Evolutionary conservation across 805 yeast genomes (phyloP).

Genomic region (Metschnikowia amazonensis): DNA sequence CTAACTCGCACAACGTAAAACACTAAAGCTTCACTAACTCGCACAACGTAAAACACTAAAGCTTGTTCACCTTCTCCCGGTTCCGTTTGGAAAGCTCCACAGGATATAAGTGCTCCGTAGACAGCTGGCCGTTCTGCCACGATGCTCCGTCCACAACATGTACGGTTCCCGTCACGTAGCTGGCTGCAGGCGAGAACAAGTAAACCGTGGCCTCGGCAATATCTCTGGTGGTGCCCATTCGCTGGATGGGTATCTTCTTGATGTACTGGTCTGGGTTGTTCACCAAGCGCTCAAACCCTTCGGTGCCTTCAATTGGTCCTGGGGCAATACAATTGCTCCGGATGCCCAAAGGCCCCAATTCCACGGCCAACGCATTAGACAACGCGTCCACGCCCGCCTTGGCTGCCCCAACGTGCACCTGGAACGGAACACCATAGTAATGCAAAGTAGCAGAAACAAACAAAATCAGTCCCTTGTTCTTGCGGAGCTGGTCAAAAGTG

Average conservation of each 20-base stretch:
- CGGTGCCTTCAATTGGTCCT: conserved; percentile 28
- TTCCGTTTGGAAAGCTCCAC: conserved; percentile 22
- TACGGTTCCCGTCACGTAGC: conserved; percentile 25
- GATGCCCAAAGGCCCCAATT: conserved; percentile 29
- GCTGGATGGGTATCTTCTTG: conserved; percentile 22
- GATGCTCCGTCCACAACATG: conserved; percentile 28
- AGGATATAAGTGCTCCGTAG: conserved; percentile 27
- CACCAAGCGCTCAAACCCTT: conserved; percentile 24
- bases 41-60: too few species aligned
- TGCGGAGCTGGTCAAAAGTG: conserved; percentile 33
- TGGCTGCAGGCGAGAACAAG: conserved; percentile 26
- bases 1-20: too few species aligned
- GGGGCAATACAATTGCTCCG: conserved; percentile 28
- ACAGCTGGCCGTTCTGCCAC: conserved; percentile 25
- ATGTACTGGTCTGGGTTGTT: conserved; percentile 11
- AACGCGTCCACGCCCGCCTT: conserved; percentile 31
- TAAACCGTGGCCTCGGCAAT: conserved; percentile 29
- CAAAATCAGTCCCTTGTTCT: conserved; percentile 34
- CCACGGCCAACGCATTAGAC: conserved; percentile 29
- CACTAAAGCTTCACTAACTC: too few species aligned
- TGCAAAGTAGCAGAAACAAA: conserved; percentile 44
- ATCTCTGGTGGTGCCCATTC: conserved; percentile 26
- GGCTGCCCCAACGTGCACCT: conserved; percentile 29
- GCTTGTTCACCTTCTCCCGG: conserved; percentile 16
- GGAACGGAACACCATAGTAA: conserved; percentile 42